A percentile compares a stretch with the other conserved stretches of the same genome.
These are phyloP conservation scores for Litchi chinensis DNA, from an alignment of 345 rosid genomes.

Conservation along the genomic window DNA sequence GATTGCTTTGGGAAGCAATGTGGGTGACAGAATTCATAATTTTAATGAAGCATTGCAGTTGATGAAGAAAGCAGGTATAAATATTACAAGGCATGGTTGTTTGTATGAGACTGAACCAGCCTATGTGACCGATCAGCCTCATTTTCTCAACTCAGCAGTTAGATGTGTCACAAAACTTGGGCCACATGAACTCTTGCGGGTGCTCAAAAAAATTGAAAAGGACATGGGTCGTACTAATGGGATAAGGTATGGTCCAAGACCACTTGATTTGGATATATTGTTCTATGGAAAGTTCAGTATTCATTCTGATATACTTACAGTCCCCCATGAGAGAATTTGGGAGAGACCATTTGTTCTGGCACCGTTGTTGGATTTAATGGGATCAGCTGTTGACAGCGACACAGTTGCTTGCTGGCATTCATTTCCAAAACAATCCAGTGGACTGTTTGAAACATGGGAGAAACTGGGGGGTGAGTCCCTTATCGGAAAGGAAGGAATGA, in stretches of 20 bases:
- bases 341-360: conserved; percentile 95
- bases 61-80: conserved; percentile 67
- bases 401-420: conserved; percentile 84
- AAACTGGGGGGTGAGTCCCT: conserved; percentile 75
- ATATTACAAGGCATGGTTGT: conserved; percentile 70
- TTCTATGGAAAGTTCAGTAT: conserved; percentile 75
- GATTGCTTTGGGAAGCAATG: conserved; percentile 92
- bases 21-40: conserved; percentile 69
- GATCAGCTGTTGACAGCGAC: conserved; percentile 63
- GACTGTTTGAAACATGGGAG: conserved; percentile 70
- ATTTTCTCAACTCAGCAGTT: conserved; percentile 82
- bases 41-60: conserved; percentile 64
- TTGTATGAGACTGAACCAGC: conserved; percentile 90
- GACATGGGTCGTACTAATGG: conserved; percentile 80
- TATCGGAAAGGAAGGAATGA: conserved; percentile 74
- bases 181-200: conserved; percentile 71
- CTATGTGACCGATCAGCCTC: conserved; percentile 87
- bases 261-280: conserved; percentile 85
- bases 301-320: conserved; percentile 55
- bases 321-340: conserved; percentile 90
- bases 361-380: conserved; percentile 84
- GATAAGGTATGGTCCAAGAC: conserved; percentile 84
- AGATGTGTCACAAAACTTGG: conserved; percentile 79
- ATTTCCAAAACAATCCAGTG: conserved; percentile 49
- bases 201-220: conserved; percentile 75